phyloP scores from a whole-genome alignment of 805 yeast genomes.

The Yamadazyma philogaea region DNA sequence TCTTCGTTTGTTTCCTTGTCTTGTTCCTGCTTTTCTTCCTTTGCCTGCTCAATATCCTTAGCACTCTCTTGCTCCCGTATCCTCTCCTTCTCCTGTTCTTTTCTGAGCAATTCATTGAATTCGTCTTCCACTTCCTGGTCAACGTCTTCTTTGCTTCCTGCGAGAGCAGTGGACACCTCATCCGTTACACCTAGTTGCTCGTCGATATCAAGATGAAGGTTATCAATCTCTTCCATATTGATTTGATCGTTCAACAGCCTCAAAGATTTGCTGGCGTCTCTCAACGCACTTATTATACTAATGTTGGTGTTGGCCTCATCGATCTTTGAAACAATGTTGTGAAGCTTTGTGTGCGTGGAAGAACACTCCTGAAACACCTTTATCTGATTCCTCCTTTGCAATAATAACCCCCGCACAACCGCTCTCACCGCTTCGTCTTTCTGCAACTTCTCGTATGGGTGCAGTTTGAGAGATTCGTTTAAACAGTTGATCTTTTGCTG shows the following conservation, averaged over 20 bases:
- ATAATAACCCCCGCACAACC: constrained; percentile 12
- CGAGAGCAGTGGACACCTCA: constrained; percentile 26
- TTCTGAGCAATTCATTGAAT: constrained; percentile 20
- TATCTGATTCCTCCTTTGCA: constrained; percentile 7
- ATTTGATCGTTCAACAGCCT: constrained; percentile 26
- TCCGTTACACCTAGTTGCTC: constrained; percentile 27
- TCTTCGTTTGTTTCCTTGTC: constrained; percentile 10
- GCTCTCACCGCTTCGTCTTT: constrained; percentile 18
- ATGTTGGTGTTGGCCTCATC: constrained; percentile 34
- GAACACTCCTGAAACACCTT: constrained; percentile 4
- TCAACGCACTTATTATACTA: constrained; percentile 23
- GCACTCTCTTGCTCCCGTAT: too few species aligned
- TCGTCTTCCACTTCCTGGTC: constrained; percentile 33
- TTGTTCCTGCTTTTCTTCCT: neutral
- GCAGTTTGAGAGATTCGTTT: constrained; percentile 16
- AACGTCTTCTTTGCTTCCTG: constrained; percentile 7
- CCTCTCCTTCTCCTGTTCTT: constrained; percentile 10
- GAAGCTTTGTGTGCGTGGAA: constrained; percentile 19
- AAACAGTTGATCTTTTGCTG: constrained; percentile 16
- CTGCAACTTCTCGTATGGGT: constrained; percentile 10
- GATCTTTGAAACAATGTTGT: constrained; percentile 26
- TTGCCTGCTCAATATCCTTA: too few species aligned
- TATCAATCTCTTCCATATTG: constrained; percentile 25
- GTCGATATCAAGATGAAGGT: constrained; percentile 26
- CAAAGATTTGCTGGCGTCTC: constrained; percentile 24